phyloP scores from a whole-genome alignment of 352 stramenopile species.

The Phytophthora meadii region DNA sequence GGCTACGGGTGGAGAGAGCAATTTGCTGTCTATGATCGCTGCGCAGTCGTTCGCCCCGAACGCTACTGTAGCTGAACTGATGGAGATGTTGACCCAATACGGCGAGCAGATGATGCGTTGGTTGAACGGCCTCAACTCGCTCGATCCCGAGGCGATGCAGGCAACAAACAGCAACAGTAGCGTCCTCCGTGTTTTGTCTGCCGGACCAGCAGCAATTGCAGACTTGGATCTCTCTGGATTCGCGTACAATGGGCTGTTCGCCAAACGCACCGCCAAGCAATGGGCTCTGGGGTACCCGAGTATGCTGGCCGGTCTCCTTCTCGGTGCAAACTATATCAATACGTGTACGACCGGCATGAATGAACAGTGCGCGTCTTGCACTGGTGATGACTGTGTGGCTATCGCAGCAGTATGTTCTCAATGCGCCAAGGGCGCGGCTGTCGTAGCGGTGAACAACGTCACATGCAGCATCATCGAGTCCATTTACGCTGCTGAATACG shows the following conservation, averaged over 20 bases:
- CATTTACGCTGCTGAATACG: constrained; percentile 54
- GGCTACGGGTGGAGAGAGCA: constrained; percentile 61
- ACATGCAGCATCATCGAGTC: constrained; percentile 49
- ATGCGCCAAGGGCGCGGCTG: constrained; percentile 42
- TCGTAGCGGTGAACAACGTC: constrained; percentile 50
- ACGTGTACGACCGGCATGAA: constrained; percentile 47
- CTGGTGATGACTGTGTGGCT: constrained; percentile 38
- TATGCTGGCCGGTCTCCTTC: constrained; percentile 60
- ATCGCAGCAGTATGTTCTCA: constrained; percentile 46
- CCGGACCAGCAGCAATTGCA: constrained; percentile 36
- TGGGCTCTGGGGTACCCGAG: constrained; percentile 81
- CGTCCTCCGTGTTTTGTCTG: constrained; percentile 48
- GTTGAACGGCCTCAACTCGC: constrained; percentile 83
- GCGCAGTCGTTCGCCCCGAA: constrained; percentile 52
- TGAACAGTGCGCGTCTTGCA: constrained; percentile 50
- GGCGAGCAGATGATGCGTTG: constrained; percentile 73
- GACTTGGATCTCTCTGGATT: constrained; percentile 66
- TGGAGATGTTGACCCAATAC: constrained; percentile 41
- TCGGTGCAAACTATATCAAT: constrained; percentile 62
- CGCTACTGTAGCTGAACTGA: constrained; percentile 20
- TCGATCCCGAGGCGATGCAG: constrained; percentile 70
- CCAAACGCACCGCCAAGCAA: constrained; percentile 54
- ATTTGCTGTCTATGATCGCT: constrained; percentile 54
- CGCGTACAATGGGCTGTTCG: constrained; percentile 80
- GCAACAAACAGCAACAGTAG: constrained; percentile 43